phyloP scores from a whole-genome alignment of 208 protist species.

The Leptomonas pyrrhocoris region DNA sequence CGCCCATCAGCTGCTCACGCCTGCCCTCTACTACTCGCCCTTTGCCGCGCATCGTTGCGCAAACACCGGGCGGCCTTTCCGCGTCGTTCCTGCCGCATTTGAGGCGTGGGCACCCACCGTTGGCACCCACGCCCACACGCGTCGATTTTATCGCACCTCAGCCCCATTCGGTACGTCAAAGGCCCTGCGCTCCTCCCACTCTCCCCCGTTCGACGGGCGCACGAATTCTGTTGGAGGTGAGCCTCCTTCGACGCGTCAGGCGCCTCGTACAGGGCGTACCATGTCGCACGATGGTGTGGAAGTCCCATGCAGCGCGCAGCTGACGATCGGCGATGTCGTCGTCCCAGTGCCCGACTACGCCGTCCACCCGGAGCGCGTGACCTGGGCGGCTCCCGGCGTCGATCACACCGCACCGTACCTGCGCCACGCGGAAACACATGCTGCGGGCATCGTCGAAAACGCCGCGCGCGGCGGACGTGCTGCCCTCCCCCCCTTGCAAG shows the following conservation, averaged over 20 bases:
- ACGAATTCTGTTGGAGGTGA: neutral
- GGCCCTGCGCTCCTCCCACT: neutral
- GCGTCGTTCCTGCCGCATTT: neutral
- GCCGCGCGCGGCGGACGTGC: neutral
- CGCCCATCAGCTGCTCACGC: neutral
- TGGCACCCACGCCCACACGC: neutral
- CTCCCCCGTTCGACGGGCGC: neutral
- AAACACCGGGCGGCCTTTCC: neutral
- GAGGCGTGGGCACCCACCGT: neutral
- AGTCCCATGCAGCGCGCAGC: slow-evolving; percentile 43
- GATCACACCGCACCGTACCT: slow-evolving; percentile 35
- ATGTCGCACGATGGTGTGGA: slow-evolving; percentile 21
- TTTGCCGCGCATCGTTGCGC: neutral
- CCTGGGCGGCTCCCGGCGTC: slow-evolving; percentile 52
- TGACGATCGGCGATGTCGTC: slow-evolving; percentile 81
- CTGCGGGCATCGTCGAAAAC: neutral
- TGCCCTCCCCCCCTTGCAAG: slow-evolving; percentile 18
- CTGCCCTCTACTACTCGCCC: slow-evolving; percentile 3
- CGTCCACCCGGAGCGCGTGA: slow-evolving; percentile 66
- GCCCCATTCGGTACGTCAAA: neutral
- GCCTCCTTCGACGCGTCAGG: neutral
- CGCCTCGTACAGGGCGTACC: neutral
- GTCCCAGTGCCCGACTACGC: slow-evolving; percentile 63
- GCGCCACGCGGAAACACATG: slow-evolving; percentile 1
- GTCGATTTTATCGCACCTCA: slow-evolving; percentile 1